phyloP scores from a whole-genome alignment of 2,329 filamentous ascomycete species.

The Ramichloridium luteum region DNA sequence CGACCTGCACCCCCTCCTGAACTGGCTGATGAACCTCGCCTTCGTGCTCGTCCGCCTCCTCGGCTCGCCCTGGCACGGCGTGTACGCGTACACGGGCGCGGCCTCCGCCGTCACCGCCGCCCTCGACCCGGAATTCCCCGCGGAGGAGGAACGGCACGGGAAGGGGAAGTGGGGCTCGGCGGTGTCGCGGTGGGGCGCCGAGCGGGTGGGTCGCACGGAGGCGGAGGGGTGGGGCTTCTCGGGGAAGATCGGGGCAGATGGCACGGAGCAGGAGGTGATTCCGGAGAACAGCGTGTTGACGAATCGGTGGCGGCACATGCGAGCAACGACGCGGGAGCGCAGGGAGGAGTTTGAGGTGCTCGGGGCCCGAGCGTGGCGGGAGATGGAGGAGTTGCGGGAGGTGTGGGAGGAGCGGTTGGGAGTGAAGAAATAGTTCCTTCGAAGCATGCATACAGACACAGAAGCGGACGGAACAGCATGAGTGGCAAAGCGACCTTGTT shows the following conservation, averaged over 20 bases:
- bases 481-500: no score
- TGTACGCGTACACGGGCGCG: conserved; percentile 65
- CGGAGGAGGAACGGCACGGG: conserved; percentile 36
- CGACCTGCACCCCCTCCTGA: conserved; percentile 57
- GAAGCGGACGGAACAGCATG: no score
- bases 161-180: conserved; percentile 76
- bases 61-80: conserved; percentile 80
- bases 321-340: conserved; percentile 47
- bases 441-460: no score
- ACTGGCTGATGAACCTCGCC: conserved; percentile 53
- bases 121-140: conserved; percentile 53
- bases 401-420: conserved; percentile 30
- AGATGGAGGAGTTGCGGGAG: conserved; percentile 26
- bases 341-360: conserved; percentile 60
- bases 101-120: conserved; percentile 66
- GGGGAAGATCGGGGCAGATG: conserved; percentile 41
- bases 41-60: conserved; percentile 63
- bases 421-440: conserved; percentile 26
- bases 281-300: conserved; percentile 46
- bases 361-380: conserved; percentile 43
- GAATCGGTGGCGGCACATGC: no score
- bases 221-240: conserved; percentile 72
- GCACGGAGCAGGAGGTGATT: conserved; percentile 31
- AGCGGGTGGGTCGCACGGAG: conserved; percentile 58
- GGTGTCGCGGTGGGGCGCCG: conserved; percentile 45